A percentile compares a stretch with the other conserved stretches of the same genome.
Conservation (phyloP, 176 grass and related monocot species). For the Carex parvula region DNA sequence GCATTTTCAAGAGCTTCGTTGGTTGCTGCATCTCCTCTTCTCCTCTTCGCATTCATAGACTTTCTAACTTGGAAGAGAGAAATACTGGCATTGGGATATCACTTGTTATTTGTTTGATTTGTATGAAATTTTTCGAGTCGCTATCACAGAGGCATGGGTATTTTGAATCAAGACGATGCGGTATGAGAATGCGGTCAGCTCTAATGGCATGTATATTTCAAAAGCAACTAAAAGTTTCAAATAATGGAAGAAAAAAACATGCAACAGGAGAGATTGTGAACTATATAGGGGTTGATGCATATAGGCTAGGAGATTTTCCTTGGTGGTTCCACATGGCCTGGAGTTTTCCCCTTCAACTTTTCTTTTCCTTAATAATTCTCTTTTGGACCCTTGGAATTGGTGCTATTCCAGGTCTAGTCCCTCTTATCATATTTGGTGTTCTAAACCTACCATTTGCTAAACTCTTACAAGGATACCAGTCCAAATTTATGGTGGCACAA, state of each 20-base stretch:
- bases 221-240: conserved; percentile 83
- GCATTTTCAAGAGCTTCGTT: conserved; percentile 47
- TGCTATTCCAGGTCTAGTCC: conserved; percentile 65
- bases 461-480: conserved; percentile 59
- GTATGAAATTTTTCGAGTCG: conserved; percentile 66
- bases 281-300: conserved; percentile 83
- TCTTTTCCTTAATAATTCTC: conserved; percentile 47
- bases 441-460: conserved; percentile 78
- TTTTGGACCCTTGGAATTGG: conserved; percentile 73
- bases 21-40: conserved; percentile 35
- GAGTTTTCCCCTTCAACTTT: conserved; percentile 62
- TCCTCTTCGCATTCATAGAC: conserved; percentile 67
- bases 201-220: conserved; percentile 63
- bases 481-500: conserved; percentile 82
- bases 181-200: conserved; percentile 76
- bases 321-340: conserved; percentile 85
- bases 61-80: conserved; percentile 50
- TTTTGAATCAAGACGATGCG: conserved; percentile 60
- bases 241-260: conserved; percentile 59
- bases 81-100: conserved; percentile 29
- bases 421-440: conserved; percentile 57
- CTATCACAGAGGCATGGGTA: conserved; percentile 79
- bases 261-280: conserved; percentile 74
- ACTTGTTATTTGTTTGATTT: conserved; percentile 49
- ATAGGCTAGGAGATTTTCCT: conserved; percentile 73